Conservation (phyloP, 2,329 filamentous ascomycete genomes). For the Trichothecium sympodiale region DNA sequence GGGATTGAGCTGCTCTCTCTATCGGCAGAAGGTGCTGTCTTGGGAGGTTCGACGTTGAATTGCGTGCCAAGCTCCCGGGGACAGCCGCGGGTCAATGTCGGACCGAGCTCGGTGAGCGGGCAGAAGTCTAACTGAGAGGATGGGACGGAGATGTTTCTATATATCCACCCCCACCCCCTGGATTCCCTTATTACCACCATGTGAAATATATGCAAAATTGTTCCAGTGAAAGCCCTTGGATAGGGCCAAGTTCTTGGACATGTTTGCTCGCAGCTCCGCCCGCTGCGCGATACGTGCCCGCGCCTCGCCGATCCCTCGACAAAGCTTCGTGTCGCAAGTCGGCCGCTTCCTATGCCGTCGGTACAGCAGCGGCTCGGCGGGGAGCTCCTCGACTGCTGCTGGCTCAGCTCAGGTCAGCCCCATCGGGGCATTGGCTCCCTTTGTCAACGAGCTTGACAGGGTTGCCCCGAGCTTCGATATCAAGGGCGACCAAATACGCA, state of each 20-base stretch:
- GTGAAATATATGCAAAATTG: too few species aligned
- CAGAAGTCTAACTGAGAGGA: too few species aligned
- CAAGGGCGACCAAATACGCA: conserved; percentile 64
- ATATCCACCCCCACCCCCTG: too few species aligned
- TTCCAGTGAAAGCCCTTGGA: too few species aligned
- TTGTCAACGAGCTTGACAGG: conserved; percentile 67
- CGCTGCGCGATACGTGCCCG: conserved; percentile 17
- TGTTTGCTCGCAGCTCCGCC: conserved; percentile 24
- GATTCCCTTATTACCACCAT: too few species aligned
- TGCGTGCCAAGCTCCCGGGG: too few species aligned
- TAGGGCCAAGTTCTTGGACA: too few species aligned
- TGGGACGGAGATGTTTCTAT: too few species aligned
- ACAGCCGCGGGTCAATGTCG: too few species aligned
- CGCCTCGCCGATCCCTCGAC: not conserved
- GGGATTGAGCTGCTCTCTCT: not conserved
- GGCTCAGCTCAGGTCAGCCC: conserved; percentile 8
- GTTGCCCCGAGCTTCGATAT: conserved; percentile 88
- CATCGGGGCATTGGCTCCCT: conserved; percentile 36
- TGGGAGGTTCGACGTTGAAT: conserved; percentile 2
- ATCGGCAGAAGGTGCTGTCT: conserved; percentile 4
- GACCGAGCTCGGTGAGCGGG: too few species aligned
- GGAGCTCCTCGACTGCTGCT: conserved; percentile 24
- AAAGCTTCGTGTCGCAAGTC: conserved; percentile 10
- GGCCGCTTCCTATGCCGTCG: conserved; percentile 12
- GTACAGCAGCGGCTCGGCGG: conserved; percentile 1